These are phyloP conservation scores for Penicillium arizonense DNA, from an alignment of 495 filamentous ascomycete species.

Conservation along the genomic window DNA sequence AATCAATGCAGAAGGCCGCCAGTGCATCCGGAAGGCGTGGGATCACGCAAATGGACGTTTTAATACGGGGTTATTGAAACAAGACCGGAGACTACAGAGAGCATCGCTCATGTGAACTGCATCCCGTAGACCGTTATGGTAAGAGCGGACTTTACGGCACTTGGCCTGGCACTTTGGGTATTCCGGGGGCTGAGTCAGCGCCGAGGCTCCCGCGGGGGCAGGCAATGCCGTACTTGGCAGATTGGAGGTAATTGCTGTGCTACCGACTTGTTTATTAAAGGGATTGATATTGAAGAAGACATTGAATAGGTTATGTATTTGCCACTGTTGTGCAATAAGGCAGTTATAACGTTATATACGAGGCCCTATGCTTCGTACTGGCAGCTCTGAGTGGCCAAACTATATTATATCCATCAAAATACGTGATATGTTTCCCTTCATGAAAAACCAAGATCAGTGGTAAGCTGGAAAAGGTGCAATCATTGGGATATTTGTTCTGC, in stretches of 20 bases:
- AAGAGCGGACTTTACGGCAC: conserved; percentile 4
- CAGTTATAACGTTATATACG: too few species aligned
- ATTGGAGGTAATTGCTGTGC: too few species aligned
- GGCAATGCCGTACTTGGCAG: too few species aligned
- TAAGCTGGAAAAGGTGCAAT: background rate
- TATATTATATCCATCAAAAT: too few species aligned
- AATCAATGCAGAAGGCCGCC: conserved; percentile 16
- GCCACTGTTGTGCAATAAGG: too few species aligned
- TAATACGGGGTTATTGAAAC: background rate
- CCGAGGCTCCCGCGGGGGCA: background rate
- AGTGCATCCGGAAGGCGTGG: background rate
- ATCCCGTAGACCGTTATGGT: conserved; percentile 9
- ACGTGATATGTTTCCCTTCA: background rate
- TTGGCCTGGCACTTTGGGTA: background rate
- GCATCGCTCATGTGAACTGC: conserved; percentile 15
- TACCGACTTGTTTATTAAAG: too few species aligned
- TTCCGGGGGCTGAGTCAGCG: background rate
- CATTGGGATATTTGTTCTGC: conserved; percentile 48
- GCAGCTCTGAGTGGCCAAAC: too few species aligned
- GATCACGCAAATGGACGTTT: background rate
- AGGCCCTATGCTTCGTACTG: too few species aligned
- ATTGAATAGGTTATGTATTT: too few species aligned
- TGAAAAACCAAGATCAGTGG: conserved; percentile 1
- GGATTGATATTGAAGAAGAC: too few species aligned
- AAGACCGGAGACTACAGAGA: conserved; percentile 5